These are phyloP conservation scores for Leccinellum luteum DNA, from an alignment of 768 basidiomycete genomes.

Conservation along the genomic window DNA sequence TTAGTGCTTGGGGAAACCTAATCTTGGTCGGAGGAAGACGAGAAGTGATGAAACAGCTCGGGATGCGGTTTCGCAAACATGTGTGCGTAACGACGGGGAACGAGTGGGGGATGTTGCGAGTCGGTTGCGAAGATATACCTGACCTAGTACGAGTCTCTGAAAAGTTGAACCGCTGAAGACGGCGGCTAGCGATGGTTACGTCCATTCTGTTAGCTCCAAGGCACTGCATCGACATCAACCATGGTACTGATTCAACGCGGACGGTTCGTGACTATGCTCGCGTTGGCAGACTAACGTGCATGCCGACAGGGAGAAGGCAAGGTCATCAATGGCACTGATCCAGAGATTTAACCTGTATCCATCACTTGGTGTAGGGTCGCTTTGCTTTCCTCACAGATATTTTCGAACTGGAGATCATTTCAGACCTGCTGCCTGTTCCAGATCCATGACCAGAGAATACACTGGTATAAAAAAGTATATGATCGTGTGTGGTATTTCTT, in stretches of 20 bases:
- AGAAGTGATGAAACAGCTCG: no score
- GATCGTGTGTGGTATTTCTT: neutral
- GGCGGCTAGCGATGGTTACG: neutral
- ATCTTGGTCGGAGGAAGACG: no score
- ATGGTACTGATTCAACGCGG: neutral
- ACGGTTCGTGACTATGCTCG: neutral
- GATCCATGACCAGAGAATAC: no score
- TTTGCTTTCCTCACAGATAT: no score
- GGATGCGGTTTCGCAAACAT: no score
- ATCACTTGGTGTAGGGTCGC: no score
- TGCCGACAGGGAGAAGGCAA: neutral
- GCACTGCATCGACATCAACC: neutral
- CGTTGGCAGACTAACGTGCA: no score
- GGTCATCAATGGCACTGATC: neutral
- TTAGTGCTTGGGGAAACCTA: no score
- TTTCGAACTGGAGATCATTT: no score
- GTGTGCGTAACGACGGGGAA: conserved; percentile 1
- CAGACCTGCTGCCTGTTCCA: no score
- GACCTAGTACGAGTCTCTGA: neutral
- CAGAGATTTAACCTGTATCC: no score
- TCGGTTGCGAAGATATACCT: neutral
- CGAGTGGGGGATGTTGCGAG: no score
- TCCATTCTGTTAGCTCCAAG: neutral
- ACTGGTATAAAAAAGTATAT: neutral
- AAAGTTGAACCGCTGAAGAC: neutral